Evolutionary conservation across 805 yeast genomes (phyloP), one percentile per base, ranked within the genome.

Genomic region (Jamesozyma gamospora): DNA sequence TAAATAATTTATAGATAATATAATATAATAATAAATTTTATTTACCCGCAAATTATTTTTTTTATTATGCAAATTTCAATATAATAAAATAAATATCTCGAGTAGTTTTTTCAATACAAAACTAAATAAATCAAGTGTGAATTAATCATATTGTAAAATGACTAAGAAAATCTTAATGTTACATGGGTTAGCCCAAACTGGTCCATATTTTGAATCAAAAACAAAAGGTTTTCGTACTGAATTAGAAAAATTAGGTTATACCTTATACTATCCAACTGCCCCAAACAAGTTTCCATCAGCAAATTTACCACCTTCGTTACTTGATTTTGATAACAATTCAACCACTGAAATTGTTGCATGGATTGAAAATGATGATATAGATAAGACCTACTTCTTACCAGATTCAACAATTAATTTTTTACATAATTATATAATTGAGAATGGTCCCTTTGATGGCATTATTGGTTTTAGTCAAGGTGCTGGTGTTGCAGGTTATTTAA

Each of bases 401-500:
- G 53, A 51, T 13, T 70, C 48, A 1, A 56, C 79, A 2, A 53
- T 79, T 2, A 62, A 52, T 9, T 56, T 61, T 42, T 62, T 69
- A 37, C 65, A 57, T 26, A 58, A 69, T 25, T 75, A 72, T 39
- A 62, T 81, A 4, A 55, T 70, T 4, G 68, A 71, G 32, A 72
- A 79, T 29, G 82, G 81, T 1, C 95, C 95, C 0, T 78, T 85
- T 47, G 82, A 76, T 6, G 98, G 96, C 1, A 56, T 88, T 4
- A 58, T 92, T 28, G 96, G 96, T 0, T 92, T 92, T 55, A 81
- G 94, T 24, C 97, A 92, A 62, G 98, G 98, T 37, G 94, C 95
- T 1, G 94, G 90, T 1, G 62, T 90, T n/a, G 77, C 82, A 1
- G 95, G 70, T 1, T 55, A 83, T 5, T 58, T 84, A 9, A 57